These are phyloP conservation scores for Phytophthora chlamydospora DNA, from an alignment of 352 stramenopile genomes.

Conservation along the genomic window DNA sequence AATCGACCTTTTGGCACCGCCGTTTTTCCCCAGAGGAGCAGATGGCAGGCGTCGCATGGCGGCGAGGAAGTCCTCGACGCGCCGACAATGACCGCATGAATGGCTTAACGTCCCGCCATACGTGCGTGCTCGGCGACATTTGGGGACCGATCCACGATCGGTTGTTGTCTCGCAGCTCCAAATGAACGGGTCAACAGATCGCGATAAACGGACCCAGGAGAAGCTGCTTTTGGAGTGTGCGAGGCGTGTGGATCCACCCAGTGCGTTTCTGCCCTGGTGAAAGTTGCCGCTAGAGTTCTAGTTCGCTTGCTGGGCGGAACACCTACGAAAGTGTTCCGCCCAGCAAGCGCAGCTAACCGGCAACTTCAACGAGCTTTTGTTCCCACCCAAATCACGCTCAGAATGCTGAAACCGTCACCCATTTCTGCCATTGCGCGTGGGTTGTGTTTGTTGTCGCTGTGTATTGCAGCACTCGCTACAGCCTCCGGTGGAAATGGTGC, in stretches of 20 bases:
- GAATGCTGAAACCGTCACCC: no score
- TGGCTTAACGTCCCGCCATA: background rate
- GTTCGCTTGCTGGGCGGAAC: no score
- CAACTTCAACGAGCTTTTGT: conserved; percentile 6
- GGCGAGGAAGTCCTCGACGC: conserved; percentile 5
- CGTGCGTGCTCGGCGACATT: conserved; percentile 22
- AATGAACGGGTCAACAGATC: background rate
- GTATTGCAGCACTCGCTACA: background rate
- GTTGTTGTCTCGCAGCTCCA: conserved; percentile 18
- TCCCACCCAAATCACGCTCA: background rate
- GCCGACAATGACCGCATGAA: conserved; percentile 15
- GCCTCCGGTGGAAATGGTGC: background rate
- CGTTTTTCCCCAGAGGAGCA: conserved; percentile 10
- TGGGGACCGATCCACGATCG: background rate
- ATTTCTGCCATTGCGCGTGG: no score
- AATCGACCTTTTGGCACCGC: conserved; percentile 4
- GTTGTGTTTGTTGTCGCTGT: no score
- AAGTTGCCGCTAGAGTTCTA: background rate
- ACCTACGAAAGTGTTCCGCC: conserved; percentile 4
- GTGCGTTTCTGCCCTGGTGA: background rate
- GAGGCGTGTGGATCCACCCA: no score
- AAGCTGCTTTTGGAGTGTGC: no score
- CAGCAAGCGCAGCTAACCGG: background rate
- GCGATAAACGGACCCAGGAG: background rate
- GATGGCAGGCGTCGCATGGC: conserved; percentile 18